These are phyloP conservation scores for Botrytis paeoniae DNA, from an alignment of 2,329 filamentous ascomycete species.

Conservation along the genomic window DNA sequence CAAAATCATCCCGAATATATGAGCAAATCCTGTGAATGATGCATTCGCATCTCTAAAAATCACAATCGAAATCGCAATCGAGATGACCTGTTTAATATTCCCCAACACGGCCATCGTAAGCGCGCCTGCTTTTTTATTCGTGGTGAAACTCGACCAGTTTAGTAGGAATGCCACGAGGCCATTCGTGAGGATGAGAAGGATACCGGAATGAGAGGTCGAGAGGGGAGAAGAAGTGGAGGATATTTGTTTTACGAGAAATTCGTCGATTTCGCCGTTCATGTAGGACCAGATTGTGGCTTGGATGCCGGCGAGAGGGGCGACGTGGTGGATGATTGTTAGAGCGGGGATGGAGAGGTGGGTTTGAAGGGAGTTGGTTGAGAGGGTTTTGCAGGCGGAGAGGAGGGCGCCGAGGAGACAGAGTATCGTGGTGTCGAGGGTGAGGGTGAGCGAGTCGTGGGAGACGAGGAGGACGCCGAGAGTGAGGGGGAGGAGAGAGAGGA, in stretches of 20 bases:
- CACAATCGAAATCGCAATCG: slow-evolving; percentile 52
- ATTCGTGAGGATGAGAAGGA: slow-evolving; percentile 45
- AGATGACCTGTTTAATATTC: slow-evolving; percentile 57
- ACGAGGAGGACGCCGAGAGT: slow-evolving; percentile 58
- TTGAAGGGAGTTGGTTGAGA: not conserved
- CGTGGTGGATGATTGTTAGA: slow-evolving; percentile 43
- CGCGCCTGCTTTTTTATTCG: slow-evolving; percentile 56
- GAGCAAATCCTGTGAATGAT: not conserved
- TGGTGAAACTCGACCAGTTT: slow-evolving; percentile 56
- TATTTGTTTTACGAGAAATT: slow-evolving; percentile 35
- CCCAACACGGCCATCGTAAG: slow-evolving; percentile 59
- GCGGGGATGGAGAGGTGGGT: not conserved
- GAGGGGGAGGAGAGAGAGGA: slow-evolving; percentile 59
- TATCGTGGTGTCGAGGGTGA: slow-evolving; percentile 53
- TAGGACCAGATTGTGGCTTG: slow-evolving; percentile 53
- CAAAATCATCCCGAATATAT: not conserved
- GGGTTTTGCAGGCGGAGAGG: slow-evolving; percentile 1
- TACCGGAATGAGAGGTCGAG: slow-evolving; percentile 35
- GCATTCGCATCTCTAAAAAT: slow-evolving; percentile 34
- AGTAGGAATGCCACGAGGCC: slow-evolving; percentile 54
- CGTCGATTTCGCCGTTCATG: slow-evolving; percentile 51
- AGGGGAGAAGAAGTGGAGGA: slow-evolving; percentile 24
- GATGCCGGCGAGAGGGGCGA: slow-evolving; percentile 58
- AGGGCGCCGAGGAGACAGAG: not conserved
- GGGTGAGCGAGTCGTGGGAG: slow-evolving; percentile 50